Conservation (phyloP, 2,329 filamentous ascomycete genomes). For the Gaeumannomyces tritici region DNA sequence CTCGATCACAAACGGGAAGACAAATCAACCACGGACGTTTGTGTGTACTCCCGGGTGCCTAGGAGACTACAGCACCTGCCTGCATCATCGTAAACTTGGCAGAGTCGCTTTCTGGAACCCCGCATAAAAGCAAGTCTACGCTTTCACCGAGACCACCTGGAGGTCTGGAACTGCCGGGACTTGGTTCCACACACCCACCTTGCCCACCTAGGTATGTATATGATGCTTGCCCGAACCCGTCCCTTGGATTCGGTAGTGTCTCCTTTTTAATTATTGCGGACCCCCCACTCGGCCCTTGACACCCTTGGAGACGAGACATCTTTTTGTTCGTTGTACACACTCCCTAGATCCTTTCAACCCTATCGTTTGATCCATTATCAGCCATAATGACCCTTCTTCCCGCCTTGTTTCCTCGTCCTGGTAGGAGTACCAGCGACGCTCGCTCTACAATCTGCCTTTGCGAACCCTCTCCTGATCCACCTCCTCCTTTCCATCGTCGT, state of each 20-base stretch:
- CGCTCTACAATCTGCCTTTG: not conserved
- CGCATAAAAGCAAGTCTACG: not conserved
- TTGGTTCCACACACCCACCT: not conserved
- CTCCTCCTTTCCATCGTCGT: not conserved
- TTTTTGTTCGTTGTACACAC: not conserved
- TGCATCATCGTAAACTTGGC: not conserved
- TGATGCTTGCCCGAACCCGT: not conserved
- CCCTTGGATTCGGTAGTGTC: not conserved
- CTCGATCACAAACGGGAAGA: not conserved
- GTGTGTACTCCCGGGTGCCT: not conserved
- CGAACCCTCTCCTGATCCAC: not conserved
- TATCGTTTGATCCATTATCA: not conserved
- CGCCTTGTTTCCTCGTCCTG: no score
- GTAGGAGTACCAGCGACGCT: not conserved
- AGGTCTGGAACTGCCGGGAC: not conserved
- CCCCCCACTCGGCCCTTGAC: not conserved
- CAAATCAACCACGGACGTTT: not conserved
- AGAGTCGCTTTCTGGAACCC: not conserved
- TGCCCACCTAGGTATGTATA: not conserved
- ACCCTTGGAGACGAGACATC: not conserved
- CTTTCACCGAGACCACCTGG: not conserved
- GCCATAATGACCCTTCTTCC: not conserved
- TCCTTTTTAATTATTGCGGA: not conserved
- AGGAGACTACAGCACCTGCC: not conserved
- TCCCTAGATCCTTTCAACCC: not conserved